A percentile compares a stretch with the other conserved stretches of the same genome.
Conservation (phyloP, 768 basidiomycete genomes). For the Lactifluus pinguis region DNA sequence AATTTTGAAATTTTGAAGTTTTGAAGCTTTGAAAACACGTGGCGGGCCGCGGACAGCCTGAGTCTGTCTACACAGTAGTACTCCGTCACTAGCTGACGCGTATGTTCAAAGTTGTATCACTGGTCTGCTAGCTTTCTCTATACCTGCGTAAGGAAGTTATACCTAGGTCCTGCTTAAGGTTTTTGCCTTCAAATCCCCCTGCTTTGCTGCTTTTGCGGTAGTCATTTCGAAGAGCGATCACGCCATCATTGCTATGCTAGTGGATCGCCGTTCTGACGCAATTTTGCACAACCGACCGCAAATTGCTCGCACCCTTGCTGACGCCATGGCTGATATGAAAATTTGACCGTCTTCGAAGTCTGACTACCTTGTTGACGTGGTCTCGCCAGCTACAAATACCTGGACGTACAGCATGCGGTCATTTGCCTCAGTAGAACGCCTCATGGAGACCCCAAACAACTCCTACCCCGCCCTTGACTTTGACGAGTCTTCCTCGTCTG, state of each 20-base stretch:
- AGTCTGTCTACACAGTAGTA: too few relatives aligned
- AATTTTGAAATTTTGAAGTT: too few relatives aligned
- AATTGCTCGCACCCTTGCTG: neutral
- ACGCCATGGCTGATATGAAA: neutral
- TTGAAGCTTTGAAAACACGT: too few relatives aligned
- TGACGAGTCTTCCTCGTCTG: neutral
- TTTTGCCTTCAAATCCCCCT: neutral
- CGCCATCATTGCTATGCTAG: conserved; percentile 1
- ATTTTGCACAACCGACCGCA: conserved; percentile 11
- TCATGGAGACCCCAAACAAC: neutral
- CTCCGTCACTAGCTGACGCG: too few relatives aligned
- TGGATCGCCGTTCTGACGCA: conserved; percentile 11
- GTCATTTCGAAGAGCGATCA: neutral
- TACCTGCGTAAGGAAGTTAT: too few relatives aligned
- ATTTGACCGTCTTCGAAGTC: neutral
- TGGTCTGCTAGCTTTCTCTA: too few relatives aligned
- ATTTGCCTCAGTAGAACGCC: too few relatives aligned
- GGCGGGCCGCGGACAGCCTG: too few relatives aligned
- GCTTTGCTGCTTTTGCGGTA: neutral
- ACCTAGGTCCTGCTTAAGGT: too few relatives aligned
- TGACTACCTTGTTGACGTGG: neutral
- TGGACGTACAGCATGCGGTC: neutral
- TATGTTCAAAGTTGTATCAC: too few relatives aligned
- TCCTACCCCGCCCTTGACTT: neutral
- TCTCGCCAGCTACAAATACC: conserved; percentile 7